phyloP scores from a whole-genome alignment of 2,329 filamentous ascomycete genomes.

The Lecanicillium sp. region DNA sequence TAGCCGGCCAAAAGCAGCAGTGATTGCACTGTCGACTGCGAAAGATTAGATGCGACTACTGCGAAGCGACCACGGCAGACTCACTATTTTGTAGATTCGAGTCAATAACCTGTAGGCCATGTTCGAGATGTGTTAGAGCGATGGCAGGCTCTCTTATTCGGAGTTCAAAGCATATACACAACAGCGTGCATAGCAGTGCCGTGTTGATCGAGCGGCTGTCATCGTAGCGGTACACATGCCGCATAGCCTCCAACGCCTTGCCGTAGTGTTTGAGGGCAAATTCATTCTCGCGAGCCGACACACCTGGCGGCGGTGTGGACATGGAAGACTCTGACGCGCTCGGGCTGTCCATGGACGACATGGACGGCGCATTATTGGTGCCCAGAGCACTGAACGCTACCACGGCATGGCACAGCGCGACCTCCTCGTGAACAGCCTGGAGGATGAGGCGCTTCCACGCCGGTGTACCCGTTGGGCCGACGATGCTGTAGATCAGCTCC shows the following conservation, averaged over 20 bases:
- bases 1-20: conserved; percentile 8
- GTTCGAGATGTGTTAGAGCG: conserved; percentile 11
- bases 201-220: conserved; percentile 8
- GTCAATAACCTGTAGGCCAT: conserved; percentile 8
- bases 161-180: conserved; percentile 13
- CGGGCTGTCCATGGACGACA: not conserved
- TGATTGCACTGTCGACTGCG: conserved; percentile 10
- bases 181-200: conserved; percentile 9
- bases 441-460: conserved; percentile 10
- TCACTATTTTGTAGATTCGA: conserved; percentile 8
- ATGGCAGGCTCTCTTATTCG: conserved; percentile 5
- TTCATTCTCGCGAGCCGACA: conserved; percentile 3
- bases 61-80: not conserved
- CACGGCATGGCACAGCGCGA: conserved; percentile 8
- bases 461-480: conserved; percentile 7
- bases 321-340: not conserved
- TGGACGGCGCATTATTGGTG: not conserved
- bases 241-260: conserved; percentile 7
- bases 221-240: conserved; percentile 5
- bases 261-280: conserved; percentile 10
- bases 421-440: conserved; percentile 10
- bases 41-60: not conserved
- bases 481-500: conserved; percentile 12
- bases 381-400: conserved; percentile 10
- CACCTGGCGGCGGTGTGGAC: not conserved